Evolutionary conservation across 2,329 filamentous ascomycete species (phyloP).

Genomic region (Teratosphaeria zuluensis): DNA sequence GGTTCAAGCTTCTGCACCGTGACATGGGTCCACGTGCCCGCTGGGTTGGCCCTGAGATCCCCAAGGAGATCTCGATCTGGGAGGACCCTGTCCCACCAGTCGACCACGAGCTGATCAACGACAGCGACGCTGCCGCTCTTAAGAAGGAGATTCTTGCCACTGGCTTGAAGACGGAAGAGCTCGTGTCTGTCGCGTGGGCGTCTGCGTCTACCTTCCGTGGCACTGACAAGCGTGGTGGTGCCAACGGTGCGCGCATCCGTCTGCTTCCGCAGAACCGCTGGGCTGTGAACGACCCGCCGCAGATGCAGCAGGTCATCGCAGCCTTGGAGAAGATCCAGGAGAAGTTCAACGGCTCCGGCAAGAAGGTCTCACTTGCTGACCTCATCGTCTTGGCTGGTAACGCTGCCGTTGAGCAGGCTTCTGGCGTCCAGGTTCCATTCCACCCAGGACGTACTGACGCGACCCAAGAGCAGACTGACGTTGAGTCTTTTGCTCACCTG

Average conservation of each 20-base stretch:
- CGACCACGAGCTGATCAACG: conserved; percentile 49
- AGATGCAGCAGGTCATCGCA: conserved; percentile 52
- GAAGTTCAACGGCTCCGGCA: conserved; percentile 53
- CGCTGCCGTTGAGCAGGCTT: conserved; percentile 64
- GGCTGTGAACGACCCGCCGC: conserved; percentile 62
- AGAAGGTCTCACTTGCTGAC: conserved; percentile 71
- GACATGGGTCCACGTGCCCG: conserved; percentile 63
- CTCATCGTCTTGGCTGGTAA: conserved; percentile 65
- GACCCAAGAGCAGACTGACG: conserved; percentile 61
- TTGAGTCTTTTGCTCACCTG: conserved; percentile 53
- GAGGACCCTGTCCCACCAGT: conserved; percentile 60
- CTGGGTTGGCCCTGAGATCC: conserved; percentile 67
- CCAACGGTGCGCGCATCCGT: conserved; percentile 69
- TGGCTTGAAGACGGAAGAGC: conserved; percentile 50
- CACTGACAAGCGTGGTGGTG: conserved; percentile 72
- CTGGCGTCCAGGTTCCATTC: conserved; percentile 58
- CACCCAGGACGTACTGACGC: conserved; percentile 63
- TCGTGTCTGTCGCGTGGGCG: conserved; percentile 59
- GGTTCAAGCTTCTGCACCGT: conserved; percentile 78
- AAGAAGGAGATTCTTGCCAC: conserved; percentile 59
- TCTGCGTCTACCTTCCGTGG: conserved; percentile 64
- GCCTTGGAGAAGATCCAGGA: conserved; percentile 56
- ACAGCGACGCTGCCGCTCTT: conserved; percentile 52
- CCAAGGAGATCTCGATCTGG: conserved; percentile 60
- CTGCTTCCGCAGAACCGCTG: conserved; percentile 63